Conservation (phyloP, 2,329 filamentous ascomycete species). For the Cladosporium velox region DNA sequence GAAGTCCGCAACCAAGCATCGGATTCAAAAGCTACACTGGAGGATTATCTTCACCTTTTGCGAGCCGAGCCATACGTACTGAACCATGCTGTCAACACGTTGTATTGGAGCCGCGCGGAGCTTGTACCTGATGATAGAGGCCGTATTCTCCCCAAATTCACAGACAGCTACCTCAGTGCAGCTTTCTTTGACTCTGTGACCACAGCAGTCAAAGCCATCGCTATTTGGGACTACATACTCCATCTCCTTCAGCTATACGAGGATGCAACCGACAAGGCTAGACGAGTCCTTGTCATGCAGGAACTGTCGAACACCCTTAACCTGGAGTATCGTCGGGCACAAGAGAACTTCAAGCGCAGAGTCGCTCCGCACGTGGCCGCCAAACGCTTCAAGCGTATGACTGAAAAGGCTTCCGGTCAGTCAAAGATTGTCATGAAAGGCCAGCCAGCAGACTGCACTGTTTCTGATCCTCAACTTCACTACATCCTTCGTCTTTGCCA, state of each 20-base stretch:
- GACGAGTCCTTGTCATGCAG: conserved; percentile 18
- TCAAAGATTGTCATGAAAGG: conserved; percentile 23
- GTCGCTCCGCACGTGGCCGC: conserved; percentile 18
- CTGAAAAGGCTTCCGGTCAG: not conserved
- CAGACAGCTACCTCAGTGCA: conserved; percentile 21
- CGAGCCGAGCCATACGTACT: conserved; percentile 23
- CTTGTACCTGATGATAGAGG: conserved; percentile 23
- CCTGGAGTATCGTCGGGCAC: conserved; percentile 24
- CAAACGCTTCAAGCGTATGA: conserved; percentile 23
- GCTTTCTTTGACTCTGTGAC: conserved; percentile 24
- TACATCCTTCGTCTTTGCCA: conserved; percentile 24
- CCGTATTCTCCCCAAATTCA: conserved; percentile 20
- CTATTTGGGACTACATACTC: conserved; percentile 24
- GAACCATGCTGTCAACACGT: conserved; percentile 22
- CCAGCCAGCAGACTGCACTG: conserved; percentile 22
- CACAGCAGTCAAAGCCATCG: conserved; percentile 23
- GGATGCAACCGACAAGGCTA: conserved; percentile 20
- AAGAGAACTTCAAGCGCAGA: conserved; percentile 22
- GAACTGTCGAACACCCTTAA: conserved; percentile 25
- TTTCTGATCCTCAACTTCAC: conserved; percentile 24
- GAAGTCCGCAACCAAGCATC: conserved; percentile 20
- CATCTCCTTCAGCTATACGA: conserved; percentile 18
- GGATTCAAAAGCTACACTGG: conserved; percentile 20
- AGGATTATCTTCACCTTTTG: conserved; percentile 22
- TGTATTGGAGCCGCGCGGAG: conserved; percentile 18